Evolutionary conservation across 139 green algal genomes (phyloP).

Genomic region (Astrephomene gubernaculifera): DNA sequence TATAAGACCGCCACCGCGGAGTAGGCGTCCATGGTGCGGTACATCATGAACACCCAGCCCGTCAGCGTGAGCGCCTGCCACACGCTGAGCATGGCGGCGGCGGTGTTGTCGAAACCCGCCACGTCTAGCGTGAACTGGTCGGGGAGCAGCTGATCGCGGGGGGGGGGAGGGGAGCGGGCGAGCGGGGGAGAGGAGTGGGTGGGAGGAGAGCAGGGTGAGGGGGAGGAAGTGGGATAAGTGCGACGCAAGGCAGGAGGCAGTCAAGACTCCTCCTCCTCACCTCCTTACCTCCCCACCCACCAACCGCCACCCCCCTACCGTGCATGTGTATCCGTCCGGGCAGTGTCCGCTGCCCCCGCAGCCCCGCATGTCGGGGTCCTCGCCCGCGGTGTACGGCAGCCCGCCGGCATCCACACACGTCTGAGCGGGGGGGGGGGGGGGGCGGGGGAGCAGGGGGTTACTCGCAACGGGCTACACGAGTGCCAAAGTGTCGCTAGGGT

Average conservation of each 20-base stretch:
- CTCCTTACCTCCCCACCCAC: too few species aligned
- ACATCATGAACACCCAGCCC: slow-evolving; percentile 77
- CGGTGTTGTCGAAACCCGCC: slow-evolving; percentile 81
- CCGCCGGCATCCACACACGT: slow-evolving; percentile 16
- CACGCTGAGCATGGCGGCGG: slow-evolving; percentile 69
- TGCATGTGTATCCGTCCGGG: slow-evolving; percentile 47
- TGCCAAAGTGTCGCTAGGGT: too few species aligned
- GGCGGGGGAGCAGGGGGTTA: neutral
- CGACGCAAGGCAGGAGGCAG: too few species aligned
- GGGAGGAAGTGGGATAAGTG: too few species aligned
- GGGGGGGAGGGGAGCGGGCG: too few species aligned
- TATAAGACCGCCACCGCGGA: slow-evolving; percentile 61
- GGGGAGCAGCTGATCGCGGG: slow-evolving; percentile 9
- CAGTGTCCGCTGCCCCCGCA: slow-evolving; percentile 34
- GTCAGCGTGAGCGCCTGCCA: slow-evolving; percentile 78
- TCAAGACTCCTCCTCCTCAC: too few species aligned
- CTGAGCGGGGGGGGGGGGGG: neutral
- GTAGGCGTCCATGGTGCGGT: slow-evolving; percentile 65
- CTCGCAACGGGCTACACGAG: too few species aligned
- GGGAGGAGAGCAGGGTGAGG: too few species aligned
- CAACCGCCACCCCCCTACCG: slow-evolving; percentile 32
- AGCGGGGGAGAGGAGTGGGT: neutral
- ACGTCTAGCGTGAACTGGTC: slow-evolving; percentile 40
- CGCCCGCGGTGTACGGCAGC: slow-evolving; percentile 5
- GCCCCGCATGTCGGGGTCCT: slow-evolving; percentile 60